A percentile compares a stretch with the other conserved stretches of the same genome.
Evolutionary conservation across 768 basidiomycete genomes (phyloP).

Genomic region (Hebeloma cylindrosporum): DNA sequence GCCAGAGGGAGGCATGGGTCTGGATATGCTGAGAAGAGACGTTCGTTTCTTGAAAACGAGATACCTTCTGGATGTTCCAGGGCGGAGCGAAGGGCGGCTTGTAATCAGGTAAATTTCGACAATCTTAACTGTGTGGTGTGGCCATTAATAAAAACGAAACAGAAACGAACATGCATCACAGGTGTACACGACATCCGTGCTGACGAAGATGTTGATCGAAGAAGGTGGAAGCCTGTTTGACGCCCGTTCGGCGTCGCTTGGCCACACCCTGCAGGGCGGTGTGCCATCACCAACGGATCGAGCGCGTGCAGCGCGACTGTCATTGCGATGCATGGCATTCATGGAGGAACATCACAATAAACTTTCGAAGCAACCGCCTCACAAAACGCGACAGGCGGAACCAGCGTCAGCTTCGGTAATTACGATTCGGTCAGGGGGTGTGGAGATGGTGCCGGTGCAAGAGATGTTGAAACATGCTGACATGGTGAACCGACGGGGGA

Average conservation of each 20-base stretch:
- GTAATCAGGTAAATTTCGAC: conserved; percentile 71
- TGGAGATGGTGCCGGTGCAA: conserved; percentile 81
- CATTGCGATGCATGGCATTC: conserved; percentile 93
- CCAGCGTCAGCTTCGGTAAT: conserved; percentile 83
- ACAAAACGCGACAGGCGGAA: conserved; percentile 53
- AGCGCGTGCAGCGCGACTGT: conserved; percentile 83
- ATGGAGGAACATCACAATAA: conserved; percentile 76
- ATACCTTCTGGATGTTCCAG: conserved; percentile 83
- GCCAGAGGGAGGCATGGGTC: conserved; percentile 85
- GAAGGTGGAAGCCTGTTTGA: conserved; percentile 94
- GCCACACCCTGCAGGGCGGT: conserved; percentile 96
- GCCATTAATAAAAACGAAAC: conserved; percentile 9
- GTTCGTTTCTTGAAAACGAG: conserved; percentile 86
- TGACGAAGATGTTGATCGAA: conserved; percentile 93
- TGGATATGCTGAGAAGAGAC: conserved; percentile 79
- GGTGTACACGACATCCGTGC: conserved; percentile 88
- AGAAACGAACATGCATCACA: conserved; percentile 86
- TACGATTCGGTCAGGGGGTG: conserved; percentile 79
- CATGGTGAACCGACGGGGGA: conserved; percentile 86
- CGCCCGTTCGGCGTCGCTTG: conserved; percentile 91
- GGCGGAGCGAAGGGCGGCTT: conserved; percentile 89
- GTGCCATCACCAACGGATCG: conserved; percentile 95
- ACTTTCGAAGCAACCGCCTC: conserved; percentile 46
- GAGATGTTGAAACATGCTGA: conserved; percentile 88
- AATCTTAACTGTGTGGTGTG: background rate